Conservation (phyloP, 2,329 filamentous ascomycete species). For the Botrytis galanthina region DNA sequence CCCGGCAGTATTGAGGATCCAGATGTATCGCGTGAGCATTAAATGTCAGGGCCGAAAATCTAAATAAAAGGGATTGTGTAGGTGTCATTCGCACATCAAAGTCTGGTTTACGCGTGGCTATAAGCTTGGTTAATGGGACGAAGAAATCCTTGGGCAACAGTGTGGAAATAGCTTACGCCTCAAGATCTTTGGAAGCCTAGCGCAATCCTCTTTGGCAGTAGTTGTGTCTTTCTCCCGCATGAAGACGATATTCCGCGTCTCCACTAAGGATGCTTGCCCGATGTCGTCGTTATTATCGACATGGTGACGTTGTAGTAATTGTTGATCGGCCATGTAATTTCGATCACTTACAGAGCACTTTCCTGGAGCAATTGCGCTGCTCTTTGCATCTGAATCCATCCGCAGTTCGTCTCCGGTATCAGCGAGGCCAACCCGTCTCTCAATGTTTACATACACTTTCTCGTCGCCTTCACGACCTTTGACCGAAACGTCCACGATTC, state of each 20-base stretch:
- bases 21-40: constrained; percentile 93
- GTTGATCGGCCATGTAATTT: constrained; percentile 4
- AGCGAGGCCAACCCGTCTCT: constrained; percentile 32
- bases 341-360: not conserved
- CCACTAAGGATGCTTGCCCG: constrained; percentile 44
- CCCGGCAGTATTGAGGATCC: constrained; percentile 66
- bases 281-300: constrained; percentile 2
- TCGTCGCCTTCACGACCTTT: constrained; percentile 33
- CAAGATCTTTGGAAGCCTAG: constrained; percentile 27
- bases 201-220: constrained; percentile 24
- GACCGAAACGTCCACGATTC: constrained; percentile 44
- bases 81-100: constrained; percentile 62
- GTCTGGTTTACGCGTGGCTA: constrained; percentile 42
- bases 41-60: constrained; percentile 86
- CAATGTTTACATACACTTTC: constrained; percentile 37
- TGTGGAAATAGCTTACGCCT: constrained; percentile 29
- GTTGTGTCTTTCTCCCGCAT: constrained; percentile 46
- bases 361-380: not conserved
- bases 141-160: constrained; percentile 13
- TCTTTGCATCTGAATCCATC: constrained; percentile 26
- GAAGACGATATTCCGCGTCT: constrained; percentile 63
- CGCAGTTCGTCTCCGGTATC: constrained; percentile 30
- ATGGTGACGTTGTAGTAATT: constrained; percentile 6
- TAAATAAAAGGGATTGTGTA: constrained; percentile 72
- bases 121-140: constrained; percentile 8